Conservation (phyloP, 2,329 filamentous ascomycete genomes). For the Microdochium nivale region DNA sequence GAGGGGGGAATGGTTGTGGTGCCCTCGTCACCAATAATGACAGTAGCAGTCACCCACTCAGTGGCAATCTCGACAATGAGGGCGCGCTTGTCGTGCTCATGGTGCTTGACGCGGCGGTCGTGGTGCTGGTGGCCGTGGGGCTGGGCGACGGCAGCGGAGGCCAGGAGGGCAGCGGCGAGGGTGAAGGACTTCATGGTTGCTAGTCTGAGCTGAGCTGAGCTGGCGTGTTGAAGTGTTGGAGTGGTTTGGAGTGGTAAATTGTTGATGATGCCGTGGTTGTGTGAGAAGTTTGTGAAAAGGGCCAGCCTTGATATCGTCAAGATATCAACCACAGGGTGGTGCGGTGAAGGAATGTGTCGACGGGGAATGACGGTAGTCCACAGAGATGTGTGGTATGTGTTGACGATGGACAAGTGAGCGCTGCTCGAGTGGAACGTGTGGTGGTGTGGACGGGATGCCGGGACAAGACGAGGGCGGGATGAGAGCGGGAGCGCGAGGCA, state of each 20-base stretch:
- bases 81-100: constrained; percentile 26
- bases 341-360: neutral
- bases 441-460: no score
- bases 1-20: constrained; percentile 34
- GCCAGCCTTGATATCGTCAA: constrained; percentile 1
- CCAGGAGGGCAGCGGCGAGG: constrained; percentile 31
- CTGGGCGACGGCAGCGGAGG: constrained; percentile 39
- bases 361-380: neutral
- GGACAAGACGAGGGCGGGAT: no score
- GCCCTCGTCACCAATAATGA: constrained; percentile 40
- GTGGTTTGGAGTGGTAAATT: no score
- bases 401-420: no score
- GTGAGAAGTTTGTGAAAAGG: neutral
- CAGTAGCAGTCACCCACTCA: constrained; percentile 42
- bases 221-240: no score
- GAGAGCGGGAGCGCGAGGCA: no score
- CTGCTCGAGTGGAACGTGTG: no score
- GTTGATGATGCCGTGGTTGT: constrained; percentile 6
- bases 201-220: neutral
- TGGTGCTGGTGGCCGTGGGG: constrained; percentile 34
- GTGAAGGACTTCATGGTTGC: constrained; percentile 36
- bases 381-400: no score
- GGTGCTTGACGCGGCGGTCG: constrained; percentile 18
- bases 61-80: constrained; percentile 35
- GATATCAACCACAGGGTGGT: neutral